Evolutionary conservation across 2,329 filamentous ascomycete genomes (phyloP).

Genomic region (Claviceps maximensis): DNA sequence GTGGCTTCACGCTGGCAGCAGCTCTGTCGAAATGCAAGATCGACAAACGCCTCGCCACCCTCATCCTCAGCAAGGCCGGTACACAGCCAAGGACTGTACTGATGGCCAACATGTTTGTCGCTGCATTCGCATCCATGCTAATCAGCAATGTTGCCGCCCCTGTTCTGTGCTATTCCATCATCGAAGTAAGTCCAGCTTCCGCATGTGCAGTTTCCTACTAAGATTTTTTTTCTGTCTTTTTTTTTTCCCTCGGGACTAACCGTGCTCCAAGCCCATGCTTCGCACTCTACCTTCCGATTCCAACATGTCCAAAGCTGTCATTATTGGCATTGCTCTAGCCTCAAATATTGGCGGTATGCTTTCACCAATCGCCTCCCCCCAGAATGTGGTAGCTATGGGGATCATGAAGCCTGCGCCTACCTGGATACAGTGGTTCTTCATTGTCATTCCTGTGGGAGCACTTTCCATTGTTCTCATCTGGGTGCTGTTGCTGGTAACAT

Average conservation of each 20-base stretch:
- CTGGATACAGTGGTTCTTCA: slow-evolving; percentile 96
- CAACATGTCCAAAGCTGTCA: slow-evolving; percentile 85
- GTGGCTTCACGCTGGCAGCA: slow-evolving; percentile 90
- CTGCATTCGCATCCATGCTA: slow-evolving; percentile 96
- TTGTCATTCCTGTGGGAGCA: slow-evolving; percentile 83
- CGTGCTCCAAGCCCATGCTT: slow-evolving; percentile 62
- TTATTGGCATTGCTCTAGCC: slow-evolving; percentile 86
- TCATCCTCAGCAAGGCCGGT: slow-evolving; percentile 90
- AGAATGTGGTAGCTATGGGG: slow-evolving; percentile 91
- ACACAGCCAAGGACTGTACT: slow-evolving; percentile 81
- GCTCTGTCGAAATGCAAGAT: slow-evolving; percentile 96
- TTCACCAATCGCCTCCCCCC: slow-evolving; percentile 90
- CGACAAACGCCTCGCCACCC: slow-evolving; percentile 91
- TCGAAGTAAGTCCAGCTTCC: slow-evolving; percentile 50
- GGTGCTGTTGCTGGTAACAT: slow-evolving; percentile 71
- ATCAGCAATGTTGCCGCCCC: slow-evolving; percentile 97
- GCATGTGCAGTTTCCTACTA: background rate
- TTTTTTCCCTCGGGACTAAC: background rate
- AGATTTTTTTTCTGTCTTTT: no score
- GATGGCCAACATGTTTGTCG: slow-evolving; percentile 97
- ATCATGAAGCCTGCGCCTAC: slow-evolving; percentile 88
- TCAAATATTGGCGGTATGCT: slow-evolving; percentile 95
- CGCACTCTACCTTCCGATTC: slow-evolving; percentile 85
- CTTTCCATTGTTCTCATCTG: slow-evolving; percentile 82
- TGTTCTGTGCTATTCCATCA: slow-evolving; percentile 93